A percentile compares a stretch with the other conserved stretches of the same genome.
These are phyloP conservation scores for Corchorus olitorius DNA, from an alignment of 345 rosid genomes.

Conservation along the genomic window DNA sequence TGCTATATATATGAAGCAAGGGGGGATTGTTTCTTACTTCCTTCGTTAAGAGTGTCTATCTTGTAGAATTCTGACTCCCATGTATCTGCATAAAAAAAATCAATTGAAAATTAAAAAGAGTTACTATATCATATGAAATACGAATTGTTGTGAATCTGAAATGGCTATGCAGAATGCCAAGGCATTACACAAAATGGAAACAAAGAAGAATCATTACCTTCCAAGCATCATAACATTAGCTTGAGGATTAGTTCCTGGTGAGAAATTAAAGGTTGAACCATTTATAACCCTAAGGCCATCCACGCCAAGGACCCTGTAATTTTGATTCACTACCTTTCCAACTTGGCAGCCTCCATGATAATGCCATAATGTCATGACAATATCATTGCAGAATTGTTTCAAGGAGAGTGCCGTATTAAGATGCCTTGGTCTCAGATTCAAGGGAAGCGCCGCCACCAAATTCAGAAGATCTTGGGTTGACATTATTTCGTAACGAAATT, in stretches of 20 bases:
- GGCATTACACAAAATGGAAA: too few relatives aligned
- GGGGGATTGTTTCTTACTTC: too few relatives aligned
- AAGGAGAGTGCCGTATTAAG: constrained; percentile 34
- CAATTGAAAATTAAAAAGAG: not conserved
- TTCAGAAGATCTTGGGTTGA: constrained; percentile 43
- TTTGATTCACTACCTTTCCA: constrained; percentile 54
- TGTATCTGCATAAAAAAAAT: constrained; percentile 34
- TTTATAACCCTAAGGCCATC: constrained; percentile 59
- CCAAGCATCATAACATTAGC: constrained; percentile 87
- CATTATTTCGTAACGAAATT: constrained; percentile 41
- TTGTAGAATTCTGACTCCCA: constrained; percentile 42
- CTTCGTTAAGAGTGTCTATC: constrained; percentile 17
- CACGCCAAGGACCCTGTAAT: constrained; percentile 55
- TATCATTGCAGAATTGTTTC: constrained; percentile 66
- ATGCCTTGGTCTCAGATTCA: constrained; percentile 65
- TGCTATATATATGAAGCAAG: too few relatives aligned
- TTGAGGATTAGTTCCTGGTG: constrained; percentile 80
- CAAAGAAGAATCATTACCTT: constrained; percentile 41
- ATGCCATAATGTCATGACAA: constrained; percentile 75
- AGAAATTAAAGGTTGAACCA: constrained; percentile 54
- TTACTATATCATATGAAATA: not conserved
- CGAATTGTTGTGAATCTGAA: too few relatives aligned
- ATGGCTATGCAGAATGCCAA: too few relatives aligned
- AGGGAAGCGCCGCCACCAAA: constrained; percentile 45
- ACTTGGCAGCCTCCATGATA: constrained; percentile 81